A percentile compares a stretch with the other conserved stretches of the same genome.
Evolutionary conservation across 176 grass and related monocot species (phyloP).

Genomic region (Ananas comosus): DNA sequence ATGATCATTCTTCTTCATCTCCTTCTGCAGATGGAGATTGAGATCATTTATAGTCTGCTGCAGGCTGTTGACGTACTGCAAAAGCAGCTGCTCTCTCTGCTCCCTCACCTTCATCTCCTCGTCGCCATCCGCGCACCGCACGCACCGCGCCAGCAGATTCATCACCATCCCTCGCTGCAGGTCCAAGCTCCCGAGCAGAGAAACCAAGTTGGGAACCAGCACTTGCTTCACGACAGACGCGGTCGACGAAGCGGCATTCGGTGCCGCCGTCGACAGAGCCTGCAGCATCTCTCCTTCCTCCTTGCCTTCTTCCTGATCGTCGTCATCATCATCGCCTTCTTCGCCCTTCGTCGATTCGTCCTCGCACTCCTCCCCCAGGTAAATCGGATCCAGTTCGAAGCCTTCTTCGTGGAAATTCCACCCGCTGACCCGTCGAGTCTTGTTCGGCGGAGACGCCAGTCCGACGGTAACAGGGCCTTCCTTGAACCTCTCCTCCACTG

Average conservation of each 20-base stretch:
- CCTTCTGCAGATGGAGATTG: constrained; percentile 39
- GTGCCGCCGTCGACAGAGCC: background rate
- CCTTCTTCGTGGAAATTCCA: constrained; percentile 77
- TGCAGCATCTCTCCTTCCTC: constrained; percentile 13
- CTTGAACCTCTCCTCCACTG: constrained; percentile 48
- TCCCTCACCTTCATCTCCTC: background rate
- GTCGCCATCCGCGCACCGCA: background rate
- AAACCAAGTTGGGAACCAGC: constrained; percentile 51
- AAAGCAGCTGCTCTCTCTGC: constrained; percentile 43
- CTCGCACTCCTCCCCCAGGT: background rate
- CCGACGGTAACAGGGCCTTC: background rate
- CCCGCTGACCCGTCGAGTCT: constrained; percentile 56
- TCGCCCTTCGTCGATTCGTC: constrained; percentile 1
- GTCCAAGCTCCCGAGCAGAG: constrained; percentile 59
- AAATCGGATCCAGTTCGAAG: constrained; percentile 35
- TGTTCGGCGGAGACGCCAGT: constrained; percentile 15
- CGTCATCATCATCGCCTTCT: background rate
- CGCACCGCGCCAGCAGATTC: constrained; percentile 33
- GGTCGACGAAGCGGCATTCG: background rate
- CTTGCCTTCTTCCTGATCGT: background rate
- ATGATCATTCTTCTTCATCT: constrained; percentile 38
- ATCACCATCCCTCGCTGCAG: constrained; percentile 53
- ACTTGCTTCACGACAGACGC: constrained; percentile 16
- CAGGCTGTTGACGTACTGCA: constrained; percentile 41
- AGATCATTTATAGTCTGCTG: constrained; percentile 47